Conservation (phyloP, 768 basidiomycete species). For the Boletus rubroflammeus region DNA sequence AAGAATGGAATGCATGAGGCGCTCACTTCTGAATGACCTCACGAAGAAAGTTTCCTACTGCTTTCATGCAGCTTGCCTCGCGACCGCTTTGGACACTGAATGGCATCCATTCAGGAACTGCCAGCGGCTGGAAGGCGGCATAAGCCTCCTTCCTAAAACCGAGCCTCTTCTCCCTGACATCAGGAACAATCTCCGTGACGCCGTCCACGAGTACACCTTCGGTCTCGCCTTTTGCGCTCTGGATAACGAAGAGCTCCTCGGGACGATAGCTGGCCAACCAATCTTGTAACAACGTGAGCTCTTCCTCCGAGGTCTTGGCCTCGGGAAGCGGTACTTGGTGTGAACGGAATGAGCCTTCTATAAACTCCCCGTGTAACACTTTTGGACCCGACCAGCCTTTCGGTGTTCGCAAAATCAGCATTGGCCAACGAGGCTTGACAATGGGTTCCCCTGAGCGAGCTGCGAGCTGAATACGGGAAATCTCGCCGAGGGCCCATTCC, state of each 20-base stretch:
- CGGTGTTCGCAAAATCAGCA: conserved; percentile 81
- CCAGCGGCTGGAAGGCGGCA: conserved; percentile 55
- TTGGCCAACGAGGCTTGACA: conserved; percentile 88
- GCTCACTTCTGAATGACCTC: conserved; percentile 54
- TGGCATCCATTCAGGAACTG: conserved; percentile 61
- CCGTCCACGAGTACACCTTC: conserved; percentile 51
- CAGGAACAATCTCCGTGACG: conserved; percentile 60
- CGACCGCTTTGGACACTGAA: conserved; percentile 50
- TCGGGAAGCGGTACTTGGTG: conserved; percentile 87
- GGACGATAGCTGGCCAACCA: conserved; percentile 79
- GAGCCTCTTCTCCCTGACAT: conserved; percentile 53
- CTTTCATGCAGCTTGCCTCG: conserved; percentile 77
- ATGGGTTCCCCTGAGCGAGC: conserved; percentile 75
- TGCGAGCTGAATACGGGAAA: conserved; percentile 72
- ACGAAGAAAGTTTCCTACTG: conserved; percentile 53
- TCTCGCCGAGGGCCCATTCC: conserved; percentile 76
- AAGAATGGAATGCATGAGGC: neutral
- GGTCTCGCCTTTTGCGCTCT: conserved; percentile 5
- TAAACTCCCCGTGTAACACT: conserved; percentile 58
- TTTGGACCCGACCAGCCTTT: conserved; percentile 79
- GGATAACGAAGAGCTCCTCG: conserved; percentile 56
- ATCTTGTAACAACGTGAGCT: conserved; percentile 57
- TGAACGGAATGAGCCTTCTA: conserved; percentile 79
- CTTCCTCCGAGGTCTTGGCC: conserved; percentile 59
- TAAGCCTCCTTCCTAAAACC: conserved; percentile 71